These are phyloP conservation scores for Grosmannia huntii DNA, from an alignment of 2,329 filamentous ascomycete genomes.

Conservation along the genomic window DNA sequence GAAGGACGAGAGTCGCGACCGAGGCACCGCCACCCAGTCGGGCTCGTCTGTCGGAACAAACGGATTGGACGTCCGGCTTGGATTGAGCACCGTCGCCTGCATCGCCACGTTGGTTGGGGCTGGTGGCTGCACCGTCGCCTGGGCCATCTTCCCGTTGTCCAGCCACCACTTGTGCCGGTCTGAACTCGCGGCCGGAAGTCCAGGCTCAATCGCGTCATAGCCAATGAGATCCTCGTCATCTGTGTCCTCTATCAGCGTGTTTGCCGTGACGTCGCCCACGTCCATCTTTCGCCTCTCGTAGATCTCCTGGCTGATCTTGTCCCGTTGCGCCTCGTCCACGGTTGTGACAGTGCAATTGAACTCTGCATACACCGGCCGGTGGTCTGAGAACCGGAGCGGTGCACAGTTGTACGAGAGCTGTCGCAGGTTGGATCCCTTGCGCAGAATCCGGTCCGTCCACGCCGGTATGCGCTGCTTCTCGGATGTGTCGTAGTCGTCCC, in stretches of 20 bases:
- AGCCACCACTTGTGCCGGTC: conserved; percentile 61
- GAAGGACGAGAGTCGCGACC: conserved; percentile 39
- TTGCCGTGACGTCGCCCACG: conserved; percentile 50
- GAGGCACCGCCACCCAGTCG: conserved; percentile 66
- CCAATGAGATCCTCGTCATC: conserved; percentile 72
- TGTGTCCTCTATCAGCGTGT: conserved; percentile 41
- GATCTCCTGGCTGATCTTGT: conserved; percentile 58
- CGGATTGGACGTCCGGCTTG: conserved; percentile 65
- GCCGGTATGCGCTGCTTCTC: conserved; percentile 92
- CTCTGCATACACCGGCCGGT: conserved; percentile 83
- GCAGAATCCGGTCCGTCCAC: conserved; percentile 90
- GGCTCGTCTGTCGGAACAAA: conserved; percentile 62
- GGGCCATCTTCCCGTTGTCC: conserved; percentile 59
- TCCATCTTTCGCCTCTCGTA: conserved; percentile 58
- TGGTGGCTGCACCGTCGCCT: conserved; percentile 58
- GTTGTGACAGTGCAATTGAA: conserved; percentile 78
- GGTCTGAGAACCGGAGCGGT: conserved; percentile 80
- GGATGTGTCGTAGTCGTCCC: conserved; percentile 84
- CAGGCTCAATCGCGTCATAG: conserved; percentile 73
- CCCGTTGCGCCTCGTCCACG: conserved; percentile 61
- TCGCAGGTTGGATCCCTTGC: conserved; percentile 70
- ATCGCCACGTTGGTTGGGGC: conserved; percentile 28
- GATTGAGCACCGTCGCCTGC: conserved; percentile 54
- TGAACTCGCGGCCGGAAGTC: conserved; percentile 54
- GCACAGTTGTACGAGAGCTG: conserved; percentile 76